Conservation (phyloP, 208 protist genomes). For the Herpetomonas tarakana region DNA sequence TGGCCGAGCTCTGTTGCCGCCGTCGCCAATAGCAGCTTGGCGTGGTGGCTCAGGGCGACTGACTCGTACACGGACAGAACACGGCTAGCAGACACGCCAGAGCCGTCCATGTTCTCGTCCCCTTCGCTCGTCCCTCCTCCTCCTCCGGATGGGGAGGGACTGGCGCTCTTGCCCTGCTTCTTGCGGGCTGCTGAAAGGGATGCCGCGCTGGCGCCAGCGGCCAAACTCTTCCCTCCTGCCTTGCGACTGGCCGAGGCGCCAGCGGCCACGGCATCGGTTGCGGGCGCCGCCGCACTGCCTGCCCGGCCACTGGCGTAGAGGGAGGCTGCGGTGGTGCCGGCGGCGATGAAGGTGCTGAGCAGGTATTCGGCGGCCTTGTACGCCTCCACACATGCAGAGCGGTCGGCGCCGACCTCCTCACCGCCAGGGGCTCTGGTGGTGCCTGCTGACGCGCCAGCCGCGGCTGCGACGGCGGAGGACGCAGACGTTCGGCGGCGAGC, state of each 20-base stretch:
- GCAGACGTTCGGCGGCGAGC: background rate
- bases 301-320: background rate
- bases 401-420: background rate
- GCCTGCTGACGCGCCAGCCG: background rate
- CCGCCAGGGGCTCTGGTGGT: background rate
- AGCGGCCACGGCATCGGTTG: background rate
- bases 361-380: slow-evolving; percentile 6
- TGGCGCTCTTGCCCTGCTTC: slow-evolving; percentile 1
- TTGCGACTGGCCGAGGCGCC: background rate
- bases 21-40: slow-evolving; percentile 10
- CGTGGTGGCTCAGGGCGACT: slow-evolving; percentile 25
- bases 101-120: background rate
- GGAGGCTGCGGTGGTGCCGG: background rate
- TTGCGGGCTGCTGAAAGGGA: background rate
- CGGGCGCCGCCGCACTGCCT: background rate
- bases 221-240: background rate
- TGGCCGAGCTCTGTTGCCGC: slow-evolving; percentile 11
- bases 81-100: background rate
- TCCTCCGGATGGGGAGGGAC: no score
- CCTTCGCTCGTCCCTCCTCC: background rate
- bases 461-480: slow-evolving; percentile 2
- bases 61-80: slow-evolving; percentile 17
- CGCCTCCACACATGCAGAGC: background rate
- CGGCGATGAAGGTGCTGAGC: slow-evolving; percentile 1
- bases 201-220: background rate